Evolutionary conservation across 2,329 filamentous ascomycete genomes (phyloP), one percentile per base, ranked within the genome.

Genomic region (Davidsoniella australis): DNA sequence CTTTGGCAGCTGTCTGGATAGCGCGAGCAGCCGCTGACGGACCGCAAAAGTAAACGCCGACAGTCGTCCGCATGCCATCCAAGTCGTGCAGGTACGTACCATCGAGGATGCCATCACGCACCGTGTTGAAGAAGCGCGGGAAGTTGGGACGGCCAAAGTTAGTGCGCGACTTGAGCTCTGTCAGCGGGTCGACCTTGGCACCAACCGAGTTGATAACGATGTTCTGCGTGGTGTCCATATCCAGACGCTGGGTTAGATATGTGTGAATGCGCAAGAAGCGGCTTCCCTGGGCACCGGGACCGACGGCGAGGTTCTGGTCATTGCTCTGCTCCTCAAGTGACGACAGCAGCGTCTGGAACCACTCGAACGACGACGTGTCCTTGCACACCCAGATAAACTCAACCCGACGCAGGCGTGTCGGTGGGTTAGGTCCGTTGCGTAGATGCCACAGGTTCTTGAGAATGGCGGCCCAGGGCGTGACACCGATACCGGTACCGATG

Each of bases 311-410:
- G 26, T 41, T 24, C 4, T 78, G 78, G 58, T 80, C 75, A 52
- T 76, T 72, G 45, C 82, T 88, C 62, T 98, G 91, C 36, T 80
- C 73, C 65, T 98, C 91, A 18, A 98, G 81, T 0, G 85, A 93
- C 0, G 84, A 85, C 14, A 98, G 75, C 1, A 98, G 78, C 1
- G 84, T 87, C 63, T 98, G 91, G 71, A 98, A 96, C 91, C 91
- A 98, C 67, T 96, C 91, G 60, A 98, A 98, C 0, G 88, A 94
- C 33, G 77, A 83, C 0, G 88, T 94, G 60, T 95, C 88, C 64
- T 85, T 91, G 74, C 89, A 95, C 47, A 96, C 82, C 91, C 91
- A 98, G 69, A 98, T 93, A 66, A 98, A 98, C 64, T 98, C 91
- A 29, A 98, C 89, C 63, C 91, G 82, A 53, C 87, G 84, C 43